Conservation (phyloP, 805 yeast genomes). For the Zygosaccharomyces siamensis region DNA sequence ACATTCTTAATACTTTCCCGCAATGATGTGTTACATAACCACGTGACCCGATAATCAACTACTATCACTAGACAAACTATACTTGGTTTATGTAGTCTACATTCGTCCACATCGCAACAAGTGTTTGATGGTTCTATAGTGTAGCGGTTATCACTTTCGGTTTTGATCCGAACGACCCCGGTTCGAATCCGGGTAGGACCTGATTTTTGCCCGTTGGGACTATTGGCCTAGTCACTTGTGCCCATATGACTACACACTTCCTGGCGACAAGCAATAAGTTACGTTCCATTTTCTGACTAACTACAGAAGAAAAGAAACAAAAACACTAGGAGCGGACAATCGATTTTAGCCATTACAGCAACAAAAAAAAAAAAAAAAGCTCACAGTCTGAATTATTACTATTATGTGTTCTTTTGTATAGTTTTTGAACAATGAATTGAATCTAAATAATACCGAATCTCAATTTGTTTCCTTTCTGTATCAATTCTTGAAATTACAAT, state of each 20-base stretch:
- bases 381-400: neutral
- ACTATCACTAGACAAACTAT: too few relatives aligned
- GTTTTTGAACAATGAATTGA: neutral
- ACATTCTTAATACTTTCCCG: too few relatives aligned
- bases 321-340: neutral
- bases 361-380: too few relatives aligned
- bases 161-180: constrained; percentile 79
- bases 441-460: neutral
- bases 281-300: neutral
- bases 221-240: too few relatives aligned
- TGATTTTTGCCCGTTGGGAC: too few relatives aligned
- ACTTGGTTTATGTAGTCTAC: too few relatives aligned
- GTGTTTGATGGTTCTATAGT: constrained; percentile 42
- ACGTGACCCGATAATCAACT: too few relatives aligned
- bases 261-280: neutral
- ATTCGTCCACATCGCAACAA: neutral
- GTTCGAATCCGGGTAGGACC: constrained; percentile 85
- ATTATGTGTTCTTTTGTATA: neutral
- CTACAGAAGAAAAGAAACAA: neutral
- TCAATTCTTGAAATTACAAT: neutral
- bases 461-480: neutral
- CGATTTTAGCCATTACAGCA: neutral
- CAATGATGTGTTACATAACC: too few relatives aligned
- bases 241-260: too few relatives aligned
- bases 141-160: constrained; percentile 81